Percentiles rank a stretch among this genome's conserved stretches.
These are phyloP conservation scores for Rubroshorea leprosula DNA, from an alignment of 345 rosid species.

Conservation along the genomic window DNA sequence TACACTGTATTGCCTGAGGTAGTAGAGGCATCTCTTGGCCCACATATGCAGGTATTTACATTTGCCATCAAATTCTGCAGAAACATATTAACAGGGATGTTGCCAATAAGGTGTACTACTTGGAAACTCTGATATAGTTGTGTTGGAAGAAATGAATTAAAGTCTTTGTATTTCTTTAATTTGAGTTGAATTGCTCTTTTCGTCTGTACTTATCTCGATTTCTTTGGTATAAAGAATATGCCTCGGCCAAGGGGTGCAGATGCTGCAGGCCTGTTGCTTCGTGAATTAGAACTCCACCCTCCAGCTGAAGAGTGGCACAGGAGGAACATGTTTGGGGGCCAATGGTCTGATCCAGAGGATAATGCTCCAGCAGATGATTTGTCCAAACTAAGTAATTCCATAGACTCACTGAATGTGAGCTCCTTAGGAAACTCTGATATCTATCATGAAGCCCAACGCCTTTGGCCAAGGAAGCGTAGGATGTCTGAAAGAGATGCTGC, in stretches of 20 bases:
- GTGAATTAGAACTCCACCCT: constrained; percentile 95
- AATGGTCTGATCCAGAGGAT: constrained; percentile 89
- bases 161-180: neutral
- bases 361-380: constrained; percentile 42
- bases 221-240: constrained; percentile 64
- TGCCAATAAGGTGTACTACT: neutral
- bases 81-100: neutral
- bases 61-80: neutral
- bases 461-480: constrained; percentile 96
- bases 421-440: constrained; percentile 39
- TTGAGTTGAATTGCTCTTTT: neutral
- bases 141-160: too few species aligned
- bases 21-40: constrained; percentile 98
- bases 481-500: constrained; percentile 99
- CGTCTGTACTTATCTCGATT: neutral
- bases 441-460: constrained; percentile 54
- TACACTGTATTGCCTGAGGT: constrained; percentile 99
- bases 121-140: too few species aligned
- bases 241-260: constrained; percentile 99
- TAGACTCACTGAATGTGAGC: constrained; percentile 36
- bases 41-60: constrained; percentile 89
- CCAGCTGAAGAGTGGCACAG: constrained; percentile 99
- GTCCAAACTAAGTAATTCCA: constrained; percentile 34
- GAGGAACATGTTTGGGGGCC: constrained; percentile 94
- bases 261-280: constrained; percentile 94